phyloP scores from a whole-genome alignment of 768 basidiomycete species.

The Dioszegia aurantiaca region DNA sequence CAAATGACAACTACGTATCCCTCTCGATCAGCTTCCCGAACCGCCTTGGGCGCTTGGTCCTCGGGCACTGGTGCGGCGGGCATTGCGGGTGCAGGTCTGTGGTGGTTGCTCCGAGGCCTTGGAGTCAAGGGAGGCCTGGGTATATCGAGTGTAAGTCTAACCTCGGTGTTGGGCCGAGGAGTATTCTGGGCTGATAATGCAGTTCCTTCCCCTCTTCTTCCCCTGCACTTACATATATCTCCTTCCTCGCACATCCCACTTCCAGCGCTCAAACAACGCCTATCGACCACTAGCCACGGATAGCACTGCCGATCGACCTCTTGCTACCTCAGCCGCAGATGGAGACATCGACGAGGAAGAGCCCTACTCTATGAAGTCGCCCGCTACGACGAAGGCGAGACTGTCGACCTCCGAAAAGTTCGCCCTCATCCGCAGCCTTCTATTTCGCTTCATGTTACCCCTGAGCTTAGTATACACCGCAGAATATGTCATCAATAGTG shows the following conservation, averaged over 20 bases:
- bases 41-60: constrained; percentile 87
- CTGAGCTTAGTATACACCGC: constrained; percentile 66
- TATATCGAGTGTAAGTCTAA: constrained; percentile 52
- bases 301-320: constrained; percentile 23
- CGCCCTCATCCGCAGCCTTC: constrained; percentile 71
- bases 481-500: constrained; percentile 55
- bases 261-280: constrained; percentile 20
- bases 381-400: constrained; percentile 42
- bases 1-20: constrained; percentile 66
- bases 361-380: constrained; percentile 32
- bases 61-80: constrained; percentile 94
- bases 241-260: constrained; percentile 64
- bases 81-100: constrained; percentile 82
- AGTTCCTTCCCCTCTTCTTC: constrained; percentile 80
- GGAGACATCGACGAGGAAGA: constrained; percentile 9
- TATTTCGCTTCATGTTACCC: constrained; percentile 86
- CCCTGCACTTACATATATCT: constrained; percentile 73
- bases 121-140: constrained; percentile 83
- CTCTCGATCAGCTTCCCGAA: constrained; percentile 56
- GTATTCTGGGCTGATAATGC: constrained; percentile 13
- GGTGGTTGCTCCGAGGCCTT: constrained; percentile 86
- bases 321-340: too few species aligned
- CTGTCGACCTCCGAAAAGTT: constrained; percentile 74
- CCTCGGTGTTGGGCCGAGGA: too few species aligned
- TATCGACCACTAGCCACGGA: constrained; percentile 47